Base-by-base conservation (phyloP, 2,329 filamentous ascomycete genomes). In the Dactylella cylindrospora region DNA sequence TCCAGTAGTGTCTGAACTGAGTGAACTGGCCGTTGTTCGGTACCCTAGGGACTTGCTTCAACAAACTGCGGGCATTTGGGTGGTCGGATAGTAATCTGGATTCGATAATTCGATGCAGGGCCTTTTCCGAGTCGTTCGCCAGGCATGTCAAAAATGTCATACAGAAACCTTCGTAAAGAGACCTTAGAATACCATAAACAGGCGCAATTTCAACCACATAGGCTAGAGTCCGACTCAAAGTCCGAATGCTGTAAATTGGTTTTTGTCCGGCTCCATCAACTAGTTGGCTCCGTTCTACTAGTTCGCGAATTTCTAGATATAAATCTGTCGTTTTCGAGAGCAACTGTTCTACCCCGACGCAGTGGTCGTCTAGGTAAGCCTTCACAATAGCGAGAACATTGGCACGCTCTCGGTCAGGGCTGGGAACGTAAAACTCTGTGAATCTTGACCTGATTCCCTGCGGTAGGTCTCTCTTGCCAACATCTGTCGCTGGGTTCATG, bases 401-500 rank as follows among this genome's bases (percentile, higher is more conserved):
- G 68, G 93, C 88, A 54, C 89, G 75, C 64, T 95, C 87, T 57
- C 79, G 83, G 71, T 99, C 93, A 0, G 93, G 91, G 67, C 89
- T 93, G 50, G 88, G 83, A 19, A 98, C 90, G 71, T 95, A 98
- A 17, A 98, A 78, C 72, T 99, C 93, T 0, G 93, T 97, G 70
- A 99, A 99, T 41, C 90, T 82, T 6, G 90, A 95, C 51, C 91
- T 80, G 35, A 97, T 82, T 1, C 91, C 90, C 50, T 88, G 83
- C 0, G 91, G 90, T 12, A 99, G 76, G 72, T 98, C 93, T 52
- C 91, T 85, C 74, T 98, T 99, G 62, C 94, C 93, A 52, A 96
- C 84, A 75, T 99, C 93, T 2, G 93, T 98, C 3, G 93, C 93
- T 23, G 93, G 93, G 70, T 99, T 99, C 93, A 99, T 99, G 22